Evolutionary conservation across 495 filamentous ascomycete species (phyloP).

Genomic region (Talaromyces ruber): DNA sequence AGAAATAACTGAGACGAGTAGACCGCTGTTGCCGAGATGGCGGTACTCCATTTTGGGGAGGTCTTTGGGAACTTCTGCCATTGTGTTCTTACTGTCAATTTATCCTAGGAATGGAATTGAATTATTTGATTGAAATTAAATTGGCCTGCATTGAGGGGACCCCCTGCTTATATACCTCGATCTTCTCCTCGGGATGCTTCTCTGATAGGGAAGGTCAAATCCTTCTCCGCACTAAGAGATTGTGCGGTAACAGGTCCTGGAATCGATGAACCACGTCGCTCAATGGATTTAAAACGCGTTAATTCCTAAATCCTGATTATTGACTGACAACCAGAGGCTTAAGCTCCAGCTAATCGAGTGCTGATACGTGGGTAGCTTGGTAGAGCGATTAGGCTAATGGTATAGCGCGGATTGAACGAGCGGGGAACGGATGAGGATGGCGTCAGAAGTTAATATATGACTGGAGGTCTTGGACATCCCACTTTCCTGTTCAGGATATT

Average conservation of each 20-base stretch:
- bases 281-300: neutral
- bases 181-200: neutral
- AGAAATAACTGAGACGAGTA: constrained; percentile 67
- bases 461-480: neutral
- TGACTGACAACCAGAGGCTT: neutral
- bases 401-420: too few relatives aligned
- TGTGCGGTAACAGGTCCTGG: too few relatives aligned
- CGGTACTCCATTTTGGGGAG: constrained; percentile 67
- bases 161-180: neutral
- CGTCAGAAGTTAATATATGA: neutral
- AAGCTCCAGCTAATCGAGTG: neutral
- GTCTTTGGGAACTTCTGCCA: constrained; percentile 7
- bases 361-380: neutral
- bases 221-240: neutral
- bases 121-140: too few relatives aligned
- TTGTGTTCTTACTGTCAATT: too few relatives aligned
- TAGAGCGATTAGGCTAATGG: neutral
- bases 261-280: neutral
- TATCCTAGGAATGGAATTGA: neutral
- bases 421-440: neutral
- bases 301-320: neutral
- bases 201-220: neutral
- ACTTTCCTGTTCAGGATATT: neutral
- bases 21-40: constrained; percentile 62
- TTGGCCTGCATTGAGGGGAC: neutral